A percentile compares a stretch with the other conserved stretches of the same genome.
Conservation (phyloP, 78 protist genomes). For the Dictyostelium brefeldianum region DNA sequence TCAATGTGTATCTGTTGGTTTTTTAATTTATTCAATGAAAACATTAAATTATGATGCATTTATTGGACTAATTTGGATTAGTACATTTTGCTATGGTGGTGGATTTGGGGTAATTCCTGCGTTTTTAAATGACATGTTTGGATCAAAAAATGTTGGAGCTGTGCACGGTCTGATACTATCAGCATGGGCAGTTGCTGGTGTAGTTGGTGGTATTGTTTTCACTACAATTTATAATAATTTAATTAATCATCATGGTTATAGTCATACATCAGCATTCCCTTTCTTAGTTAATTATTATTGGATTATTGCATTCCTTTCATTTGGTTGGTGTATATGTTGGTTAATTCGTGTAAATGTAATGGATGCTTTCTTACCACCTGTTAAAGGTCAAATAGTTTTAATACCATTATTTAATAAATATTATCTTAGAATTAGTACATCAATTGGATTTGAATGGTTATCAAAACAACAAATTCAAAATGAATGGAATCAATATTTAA, state of each 20-base stretch:
- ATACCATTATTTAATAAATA: background rate
- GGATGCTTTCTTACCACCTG: constrained; percentile 4
- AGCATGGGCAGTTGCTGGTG: constrained; percentile 45
- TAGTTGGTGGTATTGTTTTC: constrained; percentile 53
- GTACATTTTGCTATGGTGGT: constrained; percentile 58
- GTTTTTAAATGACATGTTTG: constrained; percentile 81
- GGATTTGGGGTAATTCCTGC: constrained; percentile 83
- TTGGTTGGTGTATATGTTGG: constrained; percentile 30
- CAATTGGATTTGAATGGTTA: constrained; percentile 14
- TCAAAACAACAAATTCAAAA: background rate
- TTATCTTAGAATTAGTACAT: background rate
- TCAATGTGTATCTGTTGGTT: constrained; percentile 24
- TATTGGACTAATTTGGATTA: constrained; percentile 24
- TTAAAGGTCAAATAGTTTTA: constrained; percentile 17
- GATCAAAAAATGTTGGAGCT: constrained; percentile 80
- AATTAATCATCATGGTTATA: background rate
- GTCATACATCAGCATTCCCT: background rate
- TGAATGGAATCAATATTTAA: constrained; percentile 33
- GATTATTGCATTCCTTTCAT: background rate
- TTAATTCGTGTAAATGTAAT: background rate
- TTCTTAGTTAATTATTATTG: constrained; percentile 14
- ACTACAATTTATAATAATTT: background rate
- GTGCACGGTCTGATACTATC: constrained; percentile 63
- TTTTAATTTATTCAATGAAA: background rate
- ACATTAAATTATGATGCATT: background rate